These are phyloP conservation scores for Eimeria tenella DNA, from an alignment of 169 alveolate species.

Conservation along the genomic window DNA sequence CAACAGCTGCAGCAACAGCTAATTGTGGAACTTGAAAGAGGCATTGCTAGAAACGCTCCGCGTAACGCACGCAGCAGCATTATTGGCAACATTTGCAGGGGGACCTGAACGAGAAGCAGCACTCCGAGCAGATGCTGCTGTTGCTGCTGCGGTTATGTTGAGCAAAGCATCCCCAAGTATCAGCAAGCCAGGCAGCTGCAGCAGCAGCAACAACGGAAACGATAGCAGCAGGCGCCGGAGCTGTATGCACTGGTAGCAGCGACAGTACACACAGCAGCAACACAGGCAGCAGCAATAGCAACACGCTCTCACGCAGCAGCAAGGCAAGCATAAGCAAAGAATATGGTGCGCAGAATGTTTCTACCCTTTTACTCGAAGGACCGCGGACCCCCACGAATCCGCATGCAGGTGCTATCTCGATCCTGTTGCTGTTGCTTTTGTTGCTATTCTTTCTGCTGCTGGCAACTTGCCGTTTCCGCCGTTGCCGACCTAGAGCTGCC, in stretches of 20 bases:
- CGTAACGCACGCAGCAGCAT: neutral
- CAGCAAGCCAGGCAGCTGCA: neutral
- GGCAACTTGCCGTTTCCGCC: neutral
- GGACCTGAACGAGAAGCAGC: neutral
- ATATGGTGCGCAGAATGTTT: constrained; percentile 79
- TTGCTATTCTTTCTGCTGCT: neutral
- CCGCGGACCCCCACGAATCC: constrained; percentile 80
- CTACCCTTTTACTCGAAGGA: constrained; percentile 80
- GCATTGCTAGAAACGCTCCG: neutral
- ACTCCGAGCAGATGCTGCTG: neutral
- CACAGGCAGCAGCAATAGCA: neutral
- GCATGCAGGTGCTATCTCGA: constrained; percentile 67
- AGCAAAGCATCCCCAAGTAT: neutral
- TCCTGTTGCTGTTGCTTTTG: neutral
- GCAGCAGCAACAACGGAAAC: constrained; percentile 15
- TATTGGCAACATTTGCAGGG: neutral
- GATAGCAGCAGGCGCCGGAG: neutral
- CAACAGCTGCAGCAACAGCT: neutral
- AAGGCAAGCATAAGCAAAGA: neutral
- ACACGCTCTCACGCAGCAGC: constrained; percentile 14
- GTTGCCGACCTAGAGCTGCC: neutral
- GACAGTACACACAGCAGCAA: neutral
- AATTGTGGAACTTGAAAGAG: neutral
- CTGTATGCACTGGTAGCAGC: constrained; percentile 3
- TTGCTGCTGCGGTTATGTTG: neutral